Base-by-base conservation (phyloP, 2,329 filamentous ascomycete genomes). In the Scedosporium boydii region DNA sequence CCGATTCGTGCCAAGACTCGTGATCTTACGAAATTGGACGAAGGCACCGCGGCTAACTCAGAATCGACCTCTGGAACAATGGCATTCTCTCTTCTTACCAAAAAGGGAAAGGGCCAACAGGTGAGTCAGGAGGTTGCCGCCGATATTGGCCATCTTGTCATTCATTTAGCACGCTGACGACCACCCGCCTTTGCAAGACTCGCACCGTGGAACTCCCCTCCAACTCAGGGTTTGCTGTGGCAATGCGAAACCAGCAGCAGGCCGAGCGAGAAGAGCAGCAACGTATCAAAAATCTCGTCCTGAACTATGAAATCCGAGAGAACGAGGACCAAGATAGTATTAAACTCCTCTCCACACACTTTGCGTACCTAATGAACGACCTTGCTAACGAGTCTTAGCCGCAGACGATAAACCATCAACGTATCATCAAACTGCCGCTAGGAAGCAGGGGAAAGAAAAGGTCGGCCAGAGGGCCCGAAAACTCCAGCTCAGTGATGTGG, bases 201-300 rank as follows among this genome's bases (percentile, higher is more conserved):
- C 90, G 90, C 59, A 95, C 90, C 5, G 93, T 98, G 68, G 92
- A 95, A 69, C 80, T 98, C 58, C 90, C 90, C 9, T 87, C 93
- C 1, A 90, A 99, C 73, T 98, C 95, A 0, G 93, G 87, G 59
- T 97, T 99, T 76, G 95, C 95, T 5, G 84, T 98, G 67, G 95
- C 95, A 53, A 95, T 99, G 92, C 95, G 91, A 73, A 92, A 85
- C 64, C 93, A 98, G 77, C 93, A 97, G 72, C 90, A 96, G 75
- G 93, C 92, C 2, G 93, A 98, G 73, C 88, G 89, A 61, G 95
- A 96, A 72, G 96, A 99, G 74, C 93, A 99, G 74, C 92, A 97
- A 74, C 90, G 95, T 65, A 99, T 99, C 84, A 99, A 99, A 79
- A 96, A 91, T 70, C 82, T 99, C 56, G 95, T 99, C 61, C 80